phyloP scores from a whole-genome alignment of 140 eudicot species.

The Cichorium intybus region DNA sequence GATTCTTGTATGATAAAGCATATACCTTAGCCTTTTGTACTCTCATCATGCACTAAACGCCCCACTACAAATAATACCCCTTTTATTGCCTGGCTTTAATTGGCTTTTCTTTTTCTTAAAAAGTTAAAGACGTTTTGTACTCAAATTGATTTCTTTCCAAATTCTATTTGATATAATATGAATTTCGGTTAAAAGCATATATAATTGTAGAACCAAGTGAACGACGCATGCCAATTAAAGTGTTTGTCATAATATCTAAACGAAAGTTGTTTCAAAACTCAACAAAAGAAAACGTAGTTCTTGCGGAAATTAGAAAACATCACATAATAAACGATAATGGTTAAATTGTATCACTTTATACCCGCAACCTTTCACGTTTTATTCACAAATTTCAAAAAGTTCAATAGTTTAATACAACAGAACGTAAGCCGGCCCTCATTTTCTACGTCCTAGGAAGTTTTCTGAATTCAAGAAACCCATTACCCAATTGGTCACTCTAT shows the following conservation, averaged over 20 bases:
- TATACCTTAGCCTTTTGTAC: slow-evolving; percentile 16
- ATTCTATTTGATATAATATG: too few relatives aligned
- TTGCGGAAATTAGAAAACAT: neutral
- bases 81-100: slow-evolving; percentile 18
- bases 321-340: neutral
- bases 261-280: neutral
- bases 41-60: slow-evolving; percentile 38
- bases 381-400: neutral
- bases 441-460: neutral
- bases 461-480: slow-evolving; percentile 36
- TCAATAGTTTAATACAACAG: neutral
- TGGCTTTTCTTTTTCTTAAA: slow-evolving; percentile 18
- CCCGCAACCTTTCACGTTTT: neutral
- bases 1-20: slow-evolving; percentile 6
- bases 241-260: neutral
- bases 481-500: slow-evolving; percentile 15
- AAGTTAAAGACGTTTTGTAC: slow-evolving; percentile 1
- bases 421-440: slow-evolving; percentile 1
- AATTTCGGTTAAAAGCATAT: slow-evolving; percentile 6
- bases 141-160: neutral
- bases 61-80: slow-evolving; percentile 10
- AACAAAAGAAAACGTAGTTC: neutral
- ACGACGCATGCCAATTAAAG: neutral
- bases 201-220: neutral
- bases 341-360: neutral